These are phyloP conservation scores for Mycena galopus DNA, from an alignment of 768 basidiomycete species.

Conservation along the genomic window DNA sequence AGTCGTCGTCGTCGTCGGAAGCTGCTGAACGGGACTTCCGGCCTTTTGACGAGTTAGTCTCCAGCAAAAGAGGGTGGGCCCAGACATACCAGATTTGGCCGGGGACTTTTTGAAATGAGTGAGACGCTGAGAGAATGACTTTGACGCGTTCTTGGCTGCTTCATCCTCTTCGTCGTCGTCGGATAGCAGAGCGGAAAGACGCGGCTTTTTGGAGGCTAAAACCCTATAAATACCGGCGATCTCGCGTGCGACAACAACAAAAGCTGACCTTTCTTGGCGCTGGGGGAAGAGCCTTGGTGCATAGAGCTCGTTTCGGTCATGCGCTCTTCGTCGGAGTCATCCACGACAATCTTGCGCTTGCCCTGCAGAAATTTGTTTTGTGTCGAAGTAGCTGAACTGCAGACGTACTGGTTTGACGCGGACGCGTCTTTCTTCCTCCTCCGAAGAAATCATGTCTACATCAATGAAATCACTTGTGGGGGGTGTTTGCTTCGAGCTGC, in stretches of 20 bases:
- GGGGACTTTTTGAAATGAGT: slow-evolving; percentile 78
- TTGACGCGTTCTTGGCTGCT: slow-evolving; percentile 40
- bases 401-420: slow-evolving; percentile 50
- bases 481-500: slow-evolving; percentile 69
- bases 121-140: slow-evolving; percentile 70
- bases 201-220: slow-evolving; percentile 67
- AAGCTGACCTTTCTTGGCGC: slow-evolving; percentile 47
- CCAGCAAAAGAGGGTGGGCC: slow-evolving; percentile 1
- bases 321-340: slow-evolving; percentile 80
- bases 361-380: slow-evolving; percentile 48
- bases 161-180: slow-evolving; percentile 66
- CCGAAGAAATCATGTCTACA: slow-evolving; percentile 76
- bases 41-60: slow-evolving; percentile 44
- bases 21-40: slow-evolving; percentile 55
- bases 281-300: slow-evolving; percentile 53
- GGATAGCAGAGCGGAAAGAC: slow-evolving; percentile 60
- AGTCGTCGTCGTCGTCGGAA: slow-evolving; percentile 78
- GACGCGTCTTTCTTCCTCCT: slow-evolving; percentile 45
- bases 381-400: not conserved
- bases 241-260: slow-evolving; percentile 33
- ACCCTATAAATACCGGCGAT: not conserved
- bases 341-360: slow-evolving; percentile 78
- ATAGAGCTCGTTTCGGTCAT: slow-evolving; percentile 45
- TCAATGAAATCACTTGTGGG: slow-evolving; percentile 85
- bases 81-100: slow-evolving; percentile 60